These are phyloP conservation scores for Paracorniculantispora psalliotae DNA, from an alignment of 2,329 filamentous ascomycete genomes.

Conservation along the genomic window DNA sequence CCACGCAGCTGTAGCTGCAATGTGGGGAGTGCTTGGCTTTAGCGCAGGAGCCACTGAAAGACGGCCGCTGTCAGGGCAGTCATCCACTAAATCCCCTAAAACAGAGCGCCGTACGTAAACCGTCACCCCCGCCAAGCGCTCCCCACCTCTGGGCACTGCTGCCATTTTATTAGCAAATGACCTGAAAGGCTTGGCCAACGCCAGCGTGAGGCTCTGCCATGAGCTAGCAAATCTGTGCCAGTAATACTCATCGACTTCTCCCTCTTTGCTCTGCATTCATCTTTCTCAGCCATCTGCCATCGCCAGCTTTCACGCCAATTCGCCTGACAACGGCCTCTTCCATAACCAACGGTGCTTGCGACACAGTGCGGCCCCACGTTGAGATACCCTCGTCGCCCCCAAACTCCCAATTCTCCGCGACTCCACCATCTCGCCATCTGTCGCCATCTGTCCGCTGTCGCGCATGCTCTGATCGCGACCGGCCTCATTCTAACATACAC, in stretches of 20 bases:
- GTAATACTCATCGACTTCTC: neutral
- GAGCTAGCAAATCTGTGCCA: neutral
- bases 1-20: neutral
- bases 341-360: neutral
- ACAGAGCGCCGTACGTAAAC: neutral
- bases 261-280: neutral
- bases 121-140: neutral
- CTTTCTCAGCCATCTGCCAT: neutral
- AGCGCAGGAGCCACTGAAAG: neutral
- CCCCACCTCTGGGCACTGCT: neutral
- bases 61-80: neutral
- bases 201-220: neutral
- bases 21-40: neutral
- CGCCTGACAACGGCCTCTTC: neutral
- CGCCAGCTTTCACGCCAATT: neutral
- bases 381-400: neutral
- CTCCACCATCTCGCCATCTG: too few relatives aligned
- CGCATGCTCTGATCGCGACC: neutral
- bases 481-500: neutral
- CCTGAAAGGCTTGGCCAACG: neutral
- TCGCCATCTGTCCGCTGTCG: neutral
- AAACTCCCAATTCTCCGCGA: neutral
- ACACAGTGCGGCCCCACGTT: neutral
- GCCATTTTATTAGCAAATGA: slow-evolving; percentile 1
- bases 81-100: neutral